Conservation (phyloP, 176 grass and related monocot genomes). For the Oryza rufipogon region DNA sequence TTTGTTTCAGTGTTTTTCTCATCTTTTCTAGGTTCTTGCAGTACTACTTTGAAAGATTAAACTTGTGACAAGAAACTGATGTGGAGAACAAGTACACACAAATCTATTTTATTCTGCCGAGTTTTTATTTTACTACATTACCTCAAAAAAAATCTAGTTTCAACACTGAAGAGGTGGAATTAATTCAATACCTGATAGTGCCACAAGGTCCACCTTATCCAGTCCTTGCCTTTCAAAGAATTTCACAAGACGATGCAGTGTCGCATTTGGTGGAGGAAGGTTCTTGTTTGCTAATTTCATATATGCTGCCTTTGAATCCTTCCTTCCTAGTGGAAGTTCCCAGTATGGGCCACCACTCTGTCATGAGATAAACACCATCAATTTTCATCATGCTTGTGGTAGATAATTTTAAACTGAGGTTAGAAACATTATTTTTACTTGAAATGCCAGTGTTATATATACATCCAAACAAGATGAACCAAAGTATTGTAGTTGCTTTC, state of each 20-base stretch:
- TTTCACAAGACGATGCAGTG: slow-evolving; percentile 56
- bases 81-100: neutral
- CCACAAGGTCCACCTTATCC: slow-evolving; percentile 71
- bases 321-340: slow-evolving; percentile 87
- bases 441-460: neutral
- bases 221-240: slow-evolving; percentile 72
- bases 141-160: neutral
- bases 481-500: neutral
- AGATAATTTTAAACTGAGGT: neutral
- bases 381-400: neutral
- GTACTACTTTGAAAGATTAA: slow-evolving; percentile 18
- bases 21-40: neutral
- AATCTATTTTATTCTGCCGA: neutral
- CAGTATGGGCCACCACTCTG: slow-evolving; percentile 81
- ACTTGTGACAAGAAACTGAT: slow-evolving; percentile 11
- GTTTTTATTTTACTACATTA: slow-evolving; percentile 15
- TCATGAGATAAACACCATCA: neutral
- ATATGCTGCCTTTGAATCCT: slow-evolving; percentile 76
- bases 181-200: slow-evolving; percentile 63
- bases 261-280: slow-evolving; percentile 83
- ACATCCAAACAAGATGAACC: too few relatives aligned
- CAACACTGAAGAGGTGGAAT: slow-evolving; percentile 8
- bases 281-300: slow-evolving; percentile 82
- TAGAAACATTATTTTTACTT: neutral
- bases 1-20: neutral